A percentile compares a stretch with the other conserved stretches of the same genome.
These are phyloP conservation scores for Exophiala bonariae DNA, from an alignment of 2,329 filamentous ascomycete genomes.

Conservation along the genomic window DNA sequence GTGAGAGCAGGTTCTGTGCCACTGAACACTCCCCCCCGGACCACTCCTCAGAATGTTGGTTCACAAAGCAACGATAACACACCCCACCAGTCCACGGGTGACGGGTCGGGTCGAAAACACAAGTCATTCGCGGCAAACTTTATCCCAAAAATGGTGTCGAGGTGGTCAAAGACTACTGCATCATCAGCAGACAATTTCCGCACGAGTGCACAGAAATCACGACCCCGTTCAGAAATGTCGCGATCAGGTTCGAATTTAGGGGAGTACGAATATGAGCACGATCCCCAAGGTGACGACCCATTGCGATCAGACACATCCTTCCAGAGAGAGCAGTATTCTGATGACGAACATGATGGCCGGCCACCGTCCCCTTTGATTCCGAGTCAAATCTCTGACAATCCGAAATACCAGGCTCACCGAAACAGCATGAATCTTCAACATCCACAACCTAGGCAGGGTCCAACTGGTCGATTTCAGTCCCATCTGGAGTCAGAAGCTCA, in stretches of 20 bases:
- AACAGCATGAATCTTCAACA: slow-evolving; percentile 65
- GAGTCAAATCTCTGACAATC: slow-evolving; percentile 56
- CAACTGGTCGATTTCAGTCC: slow-evolving; percentile 61
- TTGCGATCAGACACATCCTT: slow-evolving; percentile 45
- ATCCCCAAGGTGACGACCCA: slow-evolving; percentile 47
- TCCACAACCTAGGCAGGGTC: slow-evolving; percentile 63
- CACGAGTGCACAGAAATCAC: slow-evolving; percentile 54
- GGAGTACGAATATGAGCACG: slow-evolving; percentile 58
- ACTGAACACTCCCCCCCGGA: slow-evolving; percentile 46
- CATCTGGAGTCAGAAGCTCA: slow-evolving; percentile 63
- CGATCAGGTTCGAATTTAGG: slow-evolving; percentile 75
- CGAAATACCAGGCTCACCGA: slow-evolving; percentile 65
- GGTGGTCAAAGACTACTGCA: slow-evolving; percentile 95
- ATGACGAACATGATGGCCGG: slow-evolving; percentile 43
- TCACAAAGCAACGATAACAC: slow-evolving; percentile 76
- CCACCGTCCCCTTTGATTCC: slow-evolving; percentile 64
- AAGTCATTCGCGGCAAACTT: slow-evolving; percentile 80
- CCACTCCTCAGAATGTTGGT: slow-evolving; percentile 37
- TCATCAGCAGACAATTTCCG: slow-evolving; percentile 80
- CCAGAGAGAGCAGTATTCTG: slow-evolving; percentile 35
- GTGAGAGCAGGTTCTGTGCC: slow-evolving; percentile 45
- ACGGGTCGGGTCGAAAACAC: slow-evolving; percentile 79
- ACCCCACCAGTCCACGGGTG: slow-evolving; percentile 52
- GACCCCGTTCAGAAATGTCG: slow-evolving; percentile 65
- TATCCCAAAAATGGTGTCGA: slow-evolving; percentile 78